A percentile compares a stretch with the other conserved stretches of the same genome.
phyloP scores from a whole-genome alignment of 2,329 filamentous ascomycete genomes.

The Hymenoscyphus fraxineus region DNA sequence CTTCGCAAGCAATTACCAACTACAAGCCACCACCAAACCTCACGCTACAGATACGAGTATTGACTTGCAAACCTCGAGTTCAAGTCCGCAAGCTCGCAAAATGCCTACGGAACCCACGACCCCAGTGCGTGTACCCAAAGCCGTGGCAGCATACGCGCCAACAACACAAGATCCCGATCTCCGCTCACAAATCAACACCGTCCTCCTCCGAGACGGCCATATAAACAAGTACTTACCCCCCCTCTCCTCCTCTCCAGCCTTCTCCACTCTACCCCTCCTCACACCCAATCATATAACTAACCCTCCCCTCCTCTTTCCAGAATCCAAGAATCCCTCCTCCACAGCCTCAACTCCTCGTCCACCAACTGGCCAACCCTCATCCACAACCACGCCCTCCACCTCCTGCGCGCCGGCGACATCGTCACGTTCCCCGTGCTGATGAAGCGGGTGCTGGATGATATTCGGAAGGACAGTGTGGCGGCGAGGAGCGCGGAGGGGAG shows the following conservation, averaged over 20 bases:
- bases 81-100: neutral
- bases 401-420: slow-evolving; percentile 58
- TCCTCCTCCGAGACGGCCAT: slow-evolving; percentile 56
- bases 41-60: neutral
- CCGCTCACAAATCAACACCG: slow-evolving; percentile 58
- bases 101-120: slow-evolving; percentile 38
- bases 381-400: slow-evolving; percentile 55
- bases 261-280: slow-evolving; percentile 12
- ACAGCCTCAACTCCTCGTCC: slow-evolving; percentile 55
- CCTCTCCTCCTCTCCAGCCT: slow-evolving; percentile 8
- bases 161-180: slow-evolving; percentile 60
- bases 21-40: neutral
- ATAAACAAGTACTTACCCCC: slow-evolving; percentile 48
- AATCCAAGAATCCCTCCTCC: slow-evolving; percentile 62
- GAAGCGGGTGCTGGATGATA: slow-evolving; percentile 57
- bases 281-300: slow-evolving; percentile 8
- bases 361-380: slow-evolving; percentile 61
- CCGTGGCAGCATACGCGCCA: slow-evolving; percentile 54
- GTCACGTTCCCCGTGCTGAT: slow-evolving; percentile 60
- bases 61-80: no score
- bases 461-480: slow-evolving; percentile 34
- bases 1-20: neutral
- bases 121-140: slow-evolving; percentile 55
- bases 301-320: slow-evolving; percentile 37
- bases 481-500: neutral